phyloP scores from a whole-genome alignment of 495 filamentous ascomycete species.

The Immersiella caudata region DNA sequence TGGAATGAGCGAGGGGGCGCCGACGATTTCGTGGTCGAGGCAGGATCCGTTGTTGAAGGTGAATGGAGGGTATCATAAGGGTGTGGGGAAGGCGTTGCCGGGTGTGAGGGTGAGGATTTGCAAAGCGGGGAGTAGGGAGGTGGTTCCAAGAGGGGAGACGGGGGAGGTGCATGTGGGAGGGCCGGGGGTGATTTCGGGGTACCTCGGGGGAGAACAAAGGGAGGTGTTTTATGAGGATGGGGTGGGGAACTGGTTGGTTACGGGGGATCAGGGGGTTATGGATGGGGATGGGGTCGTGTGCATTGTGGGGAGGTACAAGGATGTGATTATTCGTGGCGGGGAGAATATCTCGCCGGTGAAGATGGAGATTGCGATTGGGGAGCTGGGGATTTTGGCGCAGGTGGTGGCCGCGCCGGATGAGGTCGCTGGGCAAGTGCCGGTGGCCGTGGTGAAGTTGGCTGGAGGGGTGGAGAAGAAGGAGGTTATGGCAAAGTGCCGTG shows the following conservation, averaged over 20 bases:
- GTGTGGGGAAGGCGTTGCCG: conserved; percentile 36
- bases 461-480: conserved; percentile 18
- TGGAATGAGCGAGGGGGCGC: conserved; percentile 49
- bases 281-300: conserved; percentile 39
- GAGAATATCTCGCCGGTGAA: conserved; percentile 48
- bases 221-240: conserved; percentile 44
- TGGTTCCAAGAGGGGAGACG: conserved; percentile 32
- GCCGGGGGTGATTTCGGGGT: conserved; percentile 33
- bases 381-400: conserved; percentile 33
- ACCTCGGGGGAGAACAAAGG: conserved; percentile 29
- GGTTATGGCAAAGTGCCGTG: conserved; percentile 30
- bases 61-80: conserved; percentile 21
- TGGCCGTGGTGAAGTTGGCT: conserved; percentile 40
- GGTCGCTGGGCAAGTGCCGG: conserved; percentile 44
- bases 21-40: conserved; percentile 34
- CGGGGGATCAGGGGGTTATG: conserved; percentile 52
- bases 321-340: conserved; percentile 54
- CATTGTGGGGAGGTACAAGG: conserved; percentile 52
- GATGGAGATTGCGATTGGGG: conserved; percentile 41
- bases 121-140: conserved; percentile 28
- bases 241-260: conserved; percentile 41
- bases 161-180: conserved; percentile 50
- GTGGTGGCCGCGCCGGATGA: conserved; percentile 45
- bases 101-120: conserved; percentile 45
- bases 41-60: conserved; percentile 24